phyloP scores from a whole-genome alignment of 129 eudicot genomes.

The Artemisia annua region DNA sequence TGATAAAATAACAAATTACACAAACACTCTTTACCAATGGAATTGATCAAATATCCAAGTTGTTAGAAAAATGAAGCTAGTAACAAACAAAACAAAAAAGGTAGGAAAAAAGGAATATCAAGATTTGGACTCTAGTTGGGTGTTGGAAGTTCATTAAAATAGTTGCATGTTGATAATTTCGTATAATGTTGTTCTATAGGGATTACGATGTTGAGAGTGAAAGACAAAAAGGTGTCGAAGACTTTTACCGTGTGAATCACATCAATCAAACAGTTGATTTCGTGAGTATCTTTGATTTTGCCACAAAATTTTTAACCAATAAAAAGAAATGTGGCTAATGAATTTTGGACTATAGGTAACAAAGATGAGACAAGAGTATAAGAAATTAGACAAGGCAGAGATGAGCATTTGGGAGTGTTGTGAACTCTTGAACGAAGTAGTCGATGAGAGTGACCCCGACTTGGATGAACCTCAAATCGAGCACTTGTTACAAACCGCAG shows the following conservation, averaged over 20 bases:
- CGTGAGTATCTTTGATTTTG: slow-evolving; percentile 2
- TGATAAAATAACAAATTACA: too few species aligned
- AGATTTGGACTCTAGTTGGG: background rate
- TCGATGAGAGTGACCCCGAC: slow-evolving; percentile 89
- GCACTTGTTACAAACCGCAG: slow-evolving; percentile 78
- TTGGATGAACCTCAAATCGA: slow-evolving; percentile 86
- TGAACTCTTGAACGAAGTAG: slow-evolving; percentile 65
- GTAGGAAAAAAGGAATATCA: too few species aligned
- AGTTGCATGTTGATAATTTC: too few species aligned
- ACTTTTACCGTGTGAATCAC: slow-evolving; percentile 58
- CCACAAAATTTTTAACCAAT: background rate
- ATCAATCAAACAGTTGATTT: slow-evolving; percentile 31
- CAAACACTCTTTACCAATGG: too few species aligned
- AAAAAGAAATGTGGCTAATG: background rate
- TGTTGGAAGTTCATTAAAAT: too few species aligned
- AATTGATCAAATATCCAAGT: too few species aligned
- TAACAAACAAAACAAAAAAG: too few species aligned
- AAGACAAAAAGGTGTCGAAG: slow-evolving; percentile 71
- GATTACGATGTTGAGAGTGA: slow-evolving; percentile 69
- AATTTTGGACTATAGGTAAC: slow-evolving; percentile 54
- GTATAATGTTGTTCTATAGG: slow-evolving; percentile 32
- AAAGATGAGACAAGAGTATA: slow-evolving; percentile 67
- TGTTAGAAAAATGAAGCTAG: too few species aligned
- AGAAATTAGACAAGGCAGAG: slow-evolving; percentile 61
- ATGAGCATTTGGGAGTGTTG: slow-evolving; percentile 96